Base-by-base conservation (phyloP, 164 flowering plant species). In the Santalum album region DNA sequence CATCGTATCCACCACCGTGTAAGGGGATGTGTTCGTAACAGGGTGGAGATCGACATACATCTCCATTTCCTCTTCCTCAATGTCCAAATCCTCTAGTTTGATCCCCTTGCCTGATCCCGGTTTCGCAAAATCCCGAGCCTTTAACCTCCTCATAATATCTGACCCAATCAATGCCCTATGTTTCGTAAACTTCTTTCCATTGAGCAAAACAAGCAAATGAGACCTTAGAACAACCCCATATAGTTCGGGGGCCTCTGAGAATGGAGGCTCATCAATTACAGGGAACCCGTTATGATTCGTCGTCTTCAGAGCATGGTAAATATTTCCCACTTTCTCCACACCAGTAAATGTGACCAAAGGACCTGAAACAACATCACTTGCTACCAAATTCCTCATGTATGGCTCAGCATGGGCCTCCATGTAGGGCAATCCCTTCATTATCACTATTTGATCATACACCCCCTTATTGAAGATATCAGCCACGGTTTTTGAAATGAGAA, bases 41-140 rank as follows among this genome's bases (percentile, higher is more conserved):
- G 96, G 98, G 71, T 91, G 96, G 49, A 91, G 89, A 70, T 91
- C 98, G 23, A 88, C 88, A 60, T 75, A 91, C 98, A 91, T 84
- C 51, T 88, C 89, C 96, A 82, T 77, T 54, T 88, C 96, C 57
- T 86, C 92, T 3, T 67, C 83, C 0, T 24, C 49, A 3, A 91
- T 60, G 0, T 78, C 80, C 65, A 91, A 21, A 66, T 91, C 96
- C 53, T 82, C 95, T 17, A 91, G 46, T 66, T 80, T 86, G 42
- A 81, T 38, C 53, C 95, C 96, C 54, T 81, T 91, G 1, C 98
- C 96, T 4, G 75, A 81, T 27, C 98, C 96, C 14, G 92, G 72
- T 62, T 91, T 91, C 0, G 89, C 96, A 72, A 91, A 91, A 66
- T 86, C 98, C 60, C 67, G 78, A 2, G 95, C 81, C n/a, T 65